Evolutionary conservation across 352 stramenopile genomes (phyloP).

Genomic region (Globisporangium apiculatum): DNA sequence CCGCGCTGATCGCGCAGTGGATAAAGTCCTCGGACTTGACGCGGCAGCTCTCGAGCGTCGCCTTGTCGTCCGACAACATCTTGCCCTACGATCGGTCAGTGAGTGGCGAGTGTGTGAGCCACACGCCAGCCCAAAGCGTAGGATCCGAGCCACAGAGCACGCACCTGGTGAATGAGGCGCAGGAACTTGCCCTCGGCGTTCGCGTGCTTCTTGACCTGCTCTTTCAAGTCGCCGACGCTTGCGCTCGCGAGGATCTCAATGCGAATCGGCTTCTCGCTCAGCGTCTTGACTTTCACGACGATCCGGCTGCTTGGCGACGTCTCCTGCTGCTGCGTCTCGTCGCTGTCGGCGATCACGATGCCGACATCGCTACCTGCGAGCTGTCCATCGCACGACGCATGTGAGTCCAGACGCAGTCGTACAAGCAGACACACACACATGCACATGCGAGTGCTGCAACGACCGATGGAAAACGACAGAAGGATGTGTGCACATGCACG

Average conservation of each 20-base stretch:
- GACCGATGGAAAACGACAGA: neutral
- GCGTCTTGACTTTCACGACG: constrained; percentile 79
- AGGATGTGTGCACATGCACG: neutral
- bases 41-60: constrained; percentile 62
- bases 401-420: neutral
- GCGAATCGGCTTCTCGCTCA: constrained; percentile 78
- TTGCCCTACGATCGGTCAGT: constrained; percentile 34
- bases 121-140: too few relatives aligned
- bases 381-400: constrained; percentile 10
- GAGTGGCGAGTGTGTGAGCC: neutral
- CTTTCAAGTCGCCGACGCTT: constrained; percentile 65
- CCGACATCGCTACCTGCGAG: constrained; percentile 32
- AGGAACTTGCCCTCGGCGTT: constrained; percentile 81
- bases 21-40: constrained; percentile 82
- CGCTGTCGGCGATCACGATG: constrained; percentile 32
- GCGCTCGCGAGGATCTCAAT: constrained; percentile 63
- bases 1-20: constrained; percentile 79
- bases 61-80: constrained; percentile 81
- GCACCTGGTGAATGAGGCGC: constrained; percentile 72
- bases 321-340: constrained; percentile 10
- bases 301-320: constrained; percentile 39
- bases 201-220: constrained; percentile 64
- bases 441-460: neutral
- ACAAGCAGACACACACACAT: neutral
- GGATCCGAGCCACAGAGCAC: neutral